A percentile compares a stretch with the other conserved stretches of the same genome.
phyloP scores from a whole-genome alignment of 345 rosid species.

The Sisymbrium irio region DNA sequence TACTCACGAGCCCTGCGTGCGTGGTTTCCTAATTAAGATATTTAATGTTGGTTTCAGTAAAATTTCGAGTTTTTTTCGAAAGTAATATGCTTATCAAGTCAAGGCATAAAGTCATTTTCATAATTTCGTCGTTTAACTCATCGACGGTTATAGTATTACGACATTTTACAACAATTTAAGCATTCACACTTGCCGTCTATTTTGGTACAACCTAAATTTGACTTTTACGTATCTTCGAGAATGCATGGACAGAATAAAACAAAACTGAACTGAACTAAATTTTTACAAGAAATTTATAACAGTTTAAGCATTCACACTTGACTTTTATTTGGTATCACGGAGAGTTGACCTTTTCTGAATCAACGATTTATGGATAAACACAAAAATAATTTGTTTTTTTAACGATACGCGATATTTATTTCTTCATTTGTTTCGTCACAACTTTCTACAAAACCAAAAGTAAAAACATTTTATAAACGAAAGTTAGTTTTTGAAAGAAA shows the following conservation, averaged over 20 bases:
- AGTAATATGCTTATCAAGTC: not conserved
- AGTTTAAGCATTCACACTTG: conserved; percentile 1
- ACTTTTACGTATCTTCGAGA: not conserved
- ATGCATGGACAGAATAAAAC: not conserved
- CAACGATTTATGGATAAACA: not conserved
- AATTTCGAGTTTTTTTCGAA: not conserved
- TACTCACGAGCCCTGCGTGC: conserved; percentile 12
- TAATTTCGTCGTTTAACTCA: not conserved
- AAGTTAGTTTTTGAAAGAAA: no score
- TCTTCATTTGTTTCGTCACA: no score
- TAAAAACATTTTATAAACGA: no score
- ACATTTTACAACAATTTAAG: not conserved
- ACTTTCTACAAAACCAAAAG: no score
- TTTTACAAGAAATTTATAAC: not conserved
- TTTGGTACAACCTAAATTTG: not conserved
- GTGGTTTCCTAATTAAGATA: not conserved
- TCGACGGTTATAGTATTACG: not conserved
- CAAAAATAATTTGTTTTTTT: not conserved
- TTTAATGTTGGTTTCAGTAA: no score
- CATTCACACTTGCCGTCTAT: not conserved
- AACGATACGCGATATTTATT: no score
- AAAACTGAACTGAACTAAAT: not conserved
- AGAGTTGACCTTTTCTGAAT: not conserved
- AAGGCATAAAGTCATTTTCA: not conserved
- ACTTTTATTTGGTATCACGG: not conserved